These are phyloP conservation scores for Lactarius psammicola DNA, from an alignment of 768 basidiomycete species.

Conservation along the genomic window DNA sequence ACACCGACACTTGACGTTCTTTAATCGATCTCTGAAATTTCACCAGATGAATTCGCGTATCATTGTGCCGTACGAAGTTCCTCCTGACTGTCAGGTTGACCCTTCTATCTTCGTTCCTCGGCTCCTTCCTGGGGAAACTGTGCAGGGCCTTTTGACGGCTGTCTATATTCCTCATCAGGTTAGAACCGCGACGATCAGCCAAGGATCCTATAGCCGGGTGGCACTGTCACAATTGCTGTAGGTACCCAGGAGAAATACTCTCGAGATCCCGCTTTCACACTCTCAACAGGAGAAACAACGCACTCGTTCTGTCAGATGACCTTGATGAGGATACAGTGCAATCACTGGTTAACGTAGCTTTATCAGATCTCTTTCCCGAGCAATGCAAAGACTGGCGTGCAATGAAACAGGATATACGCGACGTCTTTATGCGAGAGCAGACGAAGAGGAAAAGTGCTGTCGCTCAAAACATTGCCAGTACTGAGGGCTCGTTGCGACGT, in stretches of 20 bases:
- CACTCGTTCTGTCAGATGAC: background rate
- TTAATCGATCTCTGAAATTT: background rate
- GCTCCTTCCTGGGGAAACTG: constrained; percentile 26
- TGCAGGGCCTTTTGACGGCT: constrained; percentile 25
- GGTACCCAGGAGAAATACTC: background rate
- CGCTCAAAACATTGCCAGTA: background rate
- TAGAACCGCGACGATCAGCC: background rate
- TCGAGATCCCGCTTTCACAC: background rate
- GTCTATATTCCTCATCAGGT: background rate
- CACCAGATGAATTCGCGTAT: constrained; percentile 5
- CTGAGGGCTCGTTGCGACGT: background rate
- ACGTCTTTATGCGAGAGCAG: background rate
- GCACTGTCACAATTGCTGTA: constrained; percentile 7
- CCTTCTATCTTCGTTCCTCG: background rate
- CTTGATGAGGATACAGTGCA: constrained; percentile 7
- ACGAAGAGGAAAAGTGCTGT: background rate
- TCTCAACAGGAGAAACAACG: background rate
- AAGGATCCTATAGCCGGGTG: background rate
- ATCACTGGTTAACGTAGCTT: background rate
- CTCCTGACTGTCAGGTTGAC: constrained; percentile 2
- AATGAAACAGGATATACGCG: background rate
- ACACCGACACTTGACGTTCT: background rate
- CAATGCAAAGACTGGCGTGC: background rate
- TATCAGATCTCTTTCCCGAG: background rate
- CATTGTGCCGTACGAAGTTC: background rate